Percentiles rank a stretch among this genome's conserved stretches.
Evolutionary conservation across 345 rosid genomes (phyloP).

Genomic region (Aquilaria sinensis): DNA sequence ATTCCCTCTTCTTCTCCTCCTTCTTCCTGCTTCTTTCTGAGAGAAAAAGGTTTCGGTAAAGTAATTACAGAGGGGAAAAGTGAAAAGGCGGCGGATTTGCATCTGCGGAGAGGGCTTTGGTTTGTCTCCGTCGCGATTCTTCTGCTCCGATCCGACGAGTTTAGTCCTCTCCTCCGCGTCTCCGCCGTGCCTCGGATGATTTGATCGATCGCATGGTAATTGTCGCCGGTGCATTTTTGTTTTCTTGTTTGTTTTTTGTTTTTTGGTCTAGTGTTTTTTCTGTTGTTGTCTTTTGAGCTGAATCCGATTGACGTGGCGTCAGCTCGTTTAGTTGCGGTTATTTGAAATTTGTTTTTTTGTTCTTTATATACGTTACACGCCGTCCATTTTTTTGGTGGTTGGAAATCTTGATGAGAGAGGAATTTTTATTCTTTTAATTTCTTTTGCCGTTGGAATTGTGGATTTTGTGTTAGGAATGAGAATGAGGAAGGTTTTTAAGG

Average conservation of each 20-base stretch:
- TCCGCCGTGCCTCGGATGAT: conserved; percentile 1
- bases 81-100: background rate
- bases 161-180: background rate
- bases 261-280: background rate
- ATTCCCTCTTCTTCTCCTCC: background rate
- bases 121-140: background rate
- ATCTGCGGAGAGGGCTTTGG: background rate
- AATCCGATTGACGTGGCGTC: background rate
- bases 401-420: background rate
- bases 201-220: conserved; percentile 7
- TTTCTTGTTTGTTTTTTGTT: background rate
- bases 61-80: background rate
- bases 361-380: background rate
- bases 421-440: background rate
- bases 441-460: background rate
- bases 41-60: background rate
- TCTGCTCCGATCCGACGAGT: background rate
- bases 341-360: background rate
- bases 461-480: background rate
- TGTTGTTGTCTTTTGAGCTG: background rate
- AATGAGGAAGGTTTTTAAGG: too few species aligned
- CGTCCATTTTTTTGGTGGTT: background rate
- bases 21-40: background rate
- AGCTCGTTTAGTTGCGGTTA: background rate
- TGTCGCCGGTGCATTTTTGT: background rate